Base-by-base conservation (phyloP, 108 stramenopile genomes). In the Aurantiochytrium sp. region DNA sequence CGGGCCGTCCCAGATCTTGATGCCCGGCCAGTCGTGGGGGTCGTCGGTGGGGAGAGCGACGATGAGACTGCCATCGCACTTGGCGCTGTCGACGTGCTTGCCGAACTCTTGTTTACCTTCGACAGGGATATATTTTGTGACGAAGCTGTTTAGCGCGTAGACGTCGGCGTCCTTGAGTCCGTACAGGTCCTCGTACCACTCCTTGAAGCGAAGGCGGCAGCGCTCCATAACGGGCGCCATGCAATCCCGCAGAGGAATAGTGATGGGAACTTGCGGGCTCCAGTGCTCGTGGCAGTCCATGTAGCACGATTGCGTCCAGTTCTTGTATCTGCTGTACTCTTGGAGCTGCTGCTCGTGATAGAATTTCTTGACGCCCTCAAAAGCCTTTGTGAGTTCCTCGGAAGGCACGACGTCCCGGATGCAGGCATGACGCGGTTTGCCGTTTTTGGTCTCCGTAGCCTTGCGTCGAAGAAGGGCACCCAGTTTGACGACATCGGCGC, bases 271-370 rank as follows among this genome's bases (percentile, higher is more conserved):
- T 48, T 69, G 42, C 86, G 86, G 68, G 86, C 87, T 87, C 55
- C 87, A 87, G 41, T 89, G 88, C 86, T 89, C 89, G 3, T 89
- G 88, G 86, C 89, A 89, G 5, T 69, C 85, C 81, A 88, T 89
- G 59, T 55, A 90, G 88, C 55, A 90, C 45, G 81, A 88, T 88
- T 22, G 90, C 89, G 21, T 86, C 68, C 45, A 90, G 2, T 81
- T 81, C 45, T 81, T 81, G 45, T 81, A 81, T 24, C 73, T 81
- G 45, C 73, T 81, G 73, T 81, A 81, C 32, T 81, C 73, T 48
- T 81, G 42, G 24, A 81, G 45, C 24, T 81, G 73, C 39, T 81
- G 73, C 45, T 81, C 73, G 45, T 48, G 73, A 30, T 81, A 81
- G 45, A 30, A 48, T 24, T 81, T 81, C 24, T 81, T 81, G 19